phyloP scores from a whole-genome alignment of 2,329 filamentous ascomycete genomes.

The Fusarium aywerte region DNA sequence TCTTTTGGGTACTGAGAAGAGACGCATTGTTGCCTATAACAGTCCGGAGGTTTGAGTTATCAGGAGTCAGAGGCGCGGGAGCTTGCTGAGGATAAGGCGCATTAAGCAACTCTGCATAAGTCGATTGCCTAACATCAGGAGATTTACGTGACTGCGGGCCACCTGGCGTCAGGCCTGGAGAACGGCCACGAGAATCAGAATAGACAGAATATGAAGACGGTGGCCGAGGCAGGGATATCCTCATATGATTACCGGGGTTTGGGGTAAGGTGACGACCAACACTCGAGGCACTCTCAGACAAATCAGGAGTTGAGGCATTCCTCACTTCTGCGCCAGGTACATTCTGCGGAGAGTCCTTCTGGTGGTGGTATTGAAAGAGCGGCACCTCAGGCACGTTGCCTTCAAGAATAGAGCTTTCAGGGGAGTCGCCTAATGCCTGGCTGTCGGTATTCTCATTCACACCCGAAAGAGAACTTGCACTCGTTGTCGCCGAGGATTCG shows the following conservation, averaged over 20 bases:
- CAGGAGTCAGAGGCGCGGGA: constrained; percentile 73
- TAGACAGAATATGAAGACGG: constrained; percentile 79
- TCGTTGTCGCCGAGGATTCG: constrained; percentile 65
- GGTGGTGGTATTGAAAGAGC: constrained; percentile 72
- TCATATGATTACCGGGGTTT: constrained; percentile 63
- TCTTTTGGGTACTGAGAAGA: constrained; percentile 89
- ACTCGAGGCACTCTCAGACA: constrained; percentile 60
- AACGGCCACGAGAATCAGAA: constrained; percentile 76
- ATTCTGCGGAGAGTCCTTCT: constrained; percentile 59
- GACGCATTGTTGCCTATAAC: constrained; percentile 91
- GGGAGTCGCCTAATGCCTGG: constrained; percentile 58
- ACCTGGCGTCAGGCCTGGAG: constrained; percentile 59
- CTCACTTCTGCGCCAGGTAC: constrained; percentile 57
- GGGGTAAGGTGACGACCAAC: constrained; percentile 73
- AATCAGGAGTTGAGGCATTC: constrained; percentile 62
- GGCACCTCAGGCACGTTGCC: constrained; percentile 59
- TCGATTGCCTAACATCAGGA: constrained; percentile 63
- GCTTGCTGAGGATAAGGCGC: constrained; percentile 83
- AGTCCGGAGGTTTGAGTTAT: constrained; percentile 82
- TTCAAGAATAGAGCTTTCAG: constrained; percentile 63
- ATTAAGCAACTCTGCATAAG: constrained; percentile 71
- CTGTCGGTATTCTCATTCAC: constrained; percentile 60
- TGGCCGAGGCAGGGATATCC: constrained; percentile 73
- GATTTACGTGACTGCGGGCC: constrained; percentile 65
- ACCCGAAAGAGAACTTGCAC: constrained; percentile 66